phyloP scores from a whole-genome alignment of 2,329 filamentous ascomycete genomes.

The Xylariaceae sp. region DNA sequence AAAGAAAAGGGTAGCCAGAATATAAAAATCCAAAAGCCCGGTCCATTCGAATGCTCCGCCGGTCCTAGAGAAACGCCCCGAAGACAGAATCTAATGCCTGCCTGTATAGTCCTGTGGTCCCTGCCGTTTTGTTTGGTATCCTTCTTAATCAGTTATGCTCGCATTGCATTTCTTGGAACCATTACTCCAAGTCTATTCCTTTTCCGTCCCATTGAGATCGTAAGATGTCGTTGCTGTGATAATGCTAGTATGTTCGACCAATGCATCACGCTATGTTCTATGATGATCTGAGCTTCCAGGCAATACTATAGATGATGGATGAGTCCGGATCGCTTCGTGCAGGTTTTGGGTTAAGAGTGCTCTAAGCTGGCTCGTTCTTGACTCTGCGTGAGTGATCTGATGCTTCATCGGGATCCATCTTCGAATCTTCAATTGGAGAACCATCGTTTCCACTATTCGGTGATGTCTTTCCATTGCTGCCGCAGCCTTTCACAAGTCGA shows the following conservation, averaged over 20 bases:
- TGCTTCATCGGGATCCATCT: conserved; percentile 27
- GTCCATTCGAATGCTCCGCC: conserved; percentile 21
- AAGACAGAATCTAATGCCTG: conserved; percentile 1
- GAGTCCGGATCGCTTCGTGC: neutral
- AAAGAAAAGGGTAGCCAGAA: conserved; percentile 19
- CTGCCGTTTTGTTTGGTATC: conserved; percentile 25
- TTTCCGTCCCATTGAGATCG: conserved; percentile 19
- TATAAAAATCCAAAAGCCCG: conserved; percentile 23
- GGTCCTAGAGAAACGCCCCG: conserved; percentile 21
- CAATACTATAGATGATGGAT: neutral
- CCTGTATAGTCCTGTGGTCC: conserved; percentile 22
- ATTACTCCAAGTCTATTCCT: conserved; percentile 20
- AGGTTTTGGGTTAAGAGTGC: neutral
- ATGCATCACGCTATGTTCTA: too few species aligned
- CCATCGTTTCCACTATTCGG: conserved; percentile 29
- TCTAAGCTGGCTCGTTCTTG: conserved; percentile 30
- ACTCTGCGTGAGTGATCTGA: conserved; percentile 17
- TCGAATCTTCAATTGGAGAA: conserved; percentile 34
- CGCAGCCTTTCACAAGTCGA: conserved; percentile 69
- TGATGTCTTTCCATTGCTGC: conserved; percentile 43
- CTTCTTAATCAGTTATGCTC: conserved; percentile 21
- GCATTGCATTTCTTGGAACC: conserved; percentile 11
- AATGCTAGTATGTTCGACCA: conserved; percentile 10
- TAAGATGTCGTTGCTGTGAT: conserved; percentile 15
- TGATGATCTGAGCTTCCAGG: neutral